A percentile compares a stretch with the other conserved stretches of the same genome.
phyloP scores from a whole-genome alignment of 2,329 filamentous ascomycete genomes.

The Aphanoascus verrucosus region DNA sequence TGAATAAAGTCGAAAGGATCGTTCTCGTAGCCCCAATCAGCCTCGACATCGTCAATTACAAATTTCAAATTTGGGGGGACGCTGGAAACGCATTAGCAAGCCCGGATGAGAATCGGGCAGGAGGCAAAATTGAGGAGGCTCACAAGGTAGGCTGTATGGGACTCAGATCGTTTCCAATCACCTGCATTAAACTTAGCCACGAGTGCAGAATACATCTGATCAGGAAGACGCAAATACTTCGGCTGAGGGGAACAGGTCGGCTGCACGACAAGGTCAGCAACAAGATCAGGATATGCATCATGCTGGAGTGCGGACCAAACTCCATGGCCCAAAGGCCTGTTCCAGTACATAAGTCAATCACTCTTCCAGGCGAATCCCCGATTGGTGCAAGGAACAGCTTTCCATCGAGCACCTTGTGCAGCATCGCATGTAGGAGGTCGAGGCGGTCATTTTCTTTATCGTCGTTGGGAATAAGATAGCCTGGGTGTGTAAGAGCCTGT shows the following conservation, averaged over 20 bases:
- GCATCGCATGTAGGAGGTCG: constrained; percentile 19
- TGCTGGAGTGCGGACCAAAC: constrained; percentile 14
- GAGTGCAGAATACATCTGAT: background rate
- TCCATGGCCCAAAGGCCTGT: constrained; percentile 24
- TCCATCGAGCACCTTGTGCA: constrained; percentile 13
- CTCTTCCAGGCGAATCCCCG: constrained; percentile 10
- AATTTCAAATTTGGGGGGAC: constrained; percentile 48
- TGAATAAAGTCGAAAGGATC: constrained; percentile 53
- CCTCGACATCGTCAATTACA: constrained; percentile 49
- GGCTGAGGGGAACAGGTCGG: constrained; percentile 21
- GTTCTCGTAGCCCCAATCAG: constrained; percentile 44
- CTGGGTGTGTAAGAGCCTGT: background rate
- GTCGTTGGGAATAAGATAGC: constrained; percentile 17
- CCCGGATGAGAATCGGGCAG: background rate
- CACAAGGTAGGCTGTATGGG: constrained; percentile 17
- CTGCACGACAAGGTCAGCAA: constrained; percentile 13
- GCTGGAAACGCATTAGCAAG: constrained; percentile 16
- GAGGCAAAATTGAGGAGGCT: constrained; percentile 20
- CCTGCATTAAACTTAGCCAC: constrained; percentile 11
- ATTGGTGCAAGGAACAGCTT: constrained; percentile 19
- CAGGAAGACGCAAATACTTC: constrained; percentile 13
- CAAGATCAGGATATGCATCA: background rate
- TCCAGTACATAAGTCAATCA: constrained; percentile 19
- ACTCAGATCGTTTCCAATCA: constrained; percentile 24
- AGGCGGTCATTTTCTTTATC: constrained; percentile 17